Base-by-base conservation (phyloP, 257 asterid species). In the Penstemon newberryi region DNA sequence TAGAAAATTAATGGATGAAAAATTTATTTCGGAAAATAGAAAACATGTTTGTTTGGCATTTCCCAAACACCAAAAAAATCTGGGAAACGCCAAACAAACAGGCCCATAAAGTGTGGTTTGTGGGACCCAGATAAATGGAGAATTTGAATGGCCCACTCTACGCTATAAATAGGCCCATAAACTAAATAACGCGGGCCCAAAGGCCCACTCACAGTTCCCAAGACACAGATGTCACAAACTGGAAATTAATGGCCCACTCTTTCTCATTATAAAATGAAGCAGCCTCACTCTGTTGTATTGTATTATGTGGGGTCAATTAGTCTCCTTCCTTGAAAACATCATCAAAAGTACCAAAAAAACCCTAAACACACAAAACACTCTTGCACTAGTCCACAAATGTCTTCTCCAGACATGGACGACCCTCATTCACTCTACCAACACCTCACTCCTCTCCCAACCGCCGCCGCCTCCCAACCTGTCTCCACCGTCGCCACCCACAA, bases 341-440 rank as follows among this genome's bases (percentile, higher is more conserved):
- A 57, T 43, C 42, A 41, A 69, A 75, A 75, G 44, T 56, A 79
- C 65, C 75, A 63, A 63, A 62, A 66, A 73, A 73, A 72, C 81
- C 79, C 77, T 72, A 72, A 8, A 56, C 4, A 55, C 70, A 50
- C 37, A 56, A 0, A 63, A 2, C 33, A 25, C 33, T 25, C 33
- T 25, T 25, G 33, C 62, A 65, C 13, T 8, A 50, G 56, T 59
- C 79, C 54, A 49, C 13, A 42, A 15, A 69, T 80, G 81, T 65
- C 84, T 55, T 65, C 81, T 38, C 69, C 84, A 13, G 78, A 68
- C 53, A 68, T 66, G 73, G 70, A 69, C 64, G 66, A 56, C 67
- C 6, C 73, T 9, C 65, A 10, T 7, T 2, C 70, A 0, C 37
- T 41, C 13, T 44, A 73, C 57, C 69, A 50, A 63, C 70, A 46